Evolutionary conservation across 805 yeast species (phyloP).

Genomic region (Helenozyma baotianmanensis): DNA sequence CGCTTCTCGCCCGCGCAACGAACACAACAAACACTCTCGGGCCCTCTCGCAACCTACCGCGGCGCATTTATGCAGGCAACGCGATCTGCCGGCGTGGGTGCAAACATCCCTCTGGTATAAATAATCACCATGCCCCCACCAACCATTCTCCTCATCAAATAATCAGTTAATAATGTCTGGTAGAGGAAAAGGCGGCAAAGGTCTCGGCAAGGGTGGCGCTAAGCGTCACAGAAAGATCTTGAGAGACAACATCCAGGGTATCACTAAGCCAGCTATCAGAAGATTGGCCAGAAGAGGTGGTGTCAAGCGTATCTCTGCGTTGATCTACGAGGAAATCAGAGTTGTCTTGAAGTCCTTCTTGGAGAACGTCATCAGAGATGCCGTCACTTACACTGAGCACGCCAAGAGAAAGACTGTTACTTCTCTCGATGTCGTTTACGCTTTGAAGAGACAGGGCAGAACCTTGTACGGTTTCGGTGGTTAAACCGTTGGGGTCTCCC

Average conservation of each 20-base stretch:
- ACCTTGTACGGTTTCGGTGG: slow-evolving; percentile 99
- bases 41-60: no score
- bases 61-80: no score
- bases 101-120: no score
- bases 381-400: slow-evolving; percentile 99
- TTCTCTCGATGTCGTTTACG: slow-evolving; percentile 96
- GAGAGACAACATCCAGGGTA: slow-evolving; percentile 99
- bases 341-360: slow-evolving; percentile 93
- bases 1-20: no score
- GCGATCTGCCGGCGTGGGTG: no score
- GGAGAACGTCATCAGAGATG: slow-evolving; percentile 97
- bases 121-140: slow-evolving; percentile 4
- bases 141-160: slow-evolving; percentile 8
- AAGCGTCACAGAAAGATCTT: slow-evolving; percentile 99
- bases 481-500: slow-evolving; percentile 28
- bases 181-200: slow-evolving; percentile 99
- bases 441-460: slow-evolving; percentile 99
- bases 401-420: slow-evolving; percentile 99
- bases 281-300: slow-evolving; percentile 99
- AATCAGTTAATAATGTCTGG: slow-evolving; percentile 67
- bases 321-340: slow-evolving; percentile 98
- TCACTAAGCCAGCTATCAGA: slow-evolving; percentile 99
- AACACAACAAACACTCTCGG: no score
- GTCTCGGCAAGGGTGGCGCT: slow-evolving; percentile 99
- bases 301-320: slow-evolving; percentile 99